phyloP scores from a whole-genome alignment of 352 stramenopile genomes.

The Blastocystis sp. region DNA sequence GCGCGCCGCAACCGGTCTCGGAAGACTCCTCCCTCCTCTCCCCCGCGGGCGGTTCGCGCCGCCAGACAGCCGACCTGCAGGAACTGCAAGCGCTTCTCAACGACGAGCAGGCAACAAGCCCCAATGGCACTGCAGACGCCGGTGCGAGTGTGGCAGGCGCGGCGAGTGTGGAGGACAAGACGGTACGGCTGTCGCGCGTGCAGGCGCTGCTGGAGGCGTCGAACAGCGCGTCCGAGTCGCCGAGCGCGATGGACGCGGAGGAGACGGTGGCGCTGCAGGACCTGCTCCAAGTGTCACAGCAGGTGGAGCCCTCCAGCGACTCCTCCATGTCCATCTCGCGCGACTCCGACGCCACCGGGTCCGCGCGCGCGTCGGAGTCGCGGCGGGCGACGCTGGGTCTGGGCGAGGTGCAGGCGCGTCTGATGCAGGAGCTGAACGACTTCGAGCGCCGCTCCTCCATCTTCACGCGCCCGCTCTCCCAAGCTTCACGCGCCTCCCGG shows the following conservation, averaged over 20 bases:
- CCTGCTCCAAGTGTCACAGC: not conserved
- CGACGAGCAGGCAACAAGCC: not conserved
- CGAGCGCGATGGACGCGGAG: conserved; percentile 26
- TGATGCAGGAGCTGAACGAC: conserved; percentile 32
- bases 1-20: too few relatives aligned
- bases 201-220: not conserved
- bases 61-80: conserved; percentile 28
- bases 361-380: not conserved
- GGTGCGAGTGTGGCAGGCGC: not conserved
- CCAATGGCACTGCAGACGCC: not conserved
- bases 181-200: not conserved
- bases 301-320: not conserved
- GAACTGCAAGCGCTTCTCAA: conserved; percentile 26
- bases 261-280: conserved; percentile 38
- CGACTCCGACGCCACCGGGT: not conserved
- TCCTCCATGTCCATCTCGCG: conserved; percentile 56
- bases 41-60: not conserved
- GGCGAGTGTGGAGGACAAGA: not conserved
- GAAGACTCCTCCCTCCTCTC: not conserved
- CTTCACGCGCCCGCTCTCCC: not conserved
- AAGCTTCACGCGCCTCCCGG: too few relatives aligned
- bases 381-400: conserved; percentile 17
- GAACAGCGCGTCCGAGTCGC: not conserved
- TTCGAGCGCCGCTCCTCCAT: conserved; percentile 31
- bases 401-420: conserved; percentile 25